phyloP scores from a whole-genome alignment of 768 basidiomycete genomes.

The Sporobolomyces pararoseus region DNA sequence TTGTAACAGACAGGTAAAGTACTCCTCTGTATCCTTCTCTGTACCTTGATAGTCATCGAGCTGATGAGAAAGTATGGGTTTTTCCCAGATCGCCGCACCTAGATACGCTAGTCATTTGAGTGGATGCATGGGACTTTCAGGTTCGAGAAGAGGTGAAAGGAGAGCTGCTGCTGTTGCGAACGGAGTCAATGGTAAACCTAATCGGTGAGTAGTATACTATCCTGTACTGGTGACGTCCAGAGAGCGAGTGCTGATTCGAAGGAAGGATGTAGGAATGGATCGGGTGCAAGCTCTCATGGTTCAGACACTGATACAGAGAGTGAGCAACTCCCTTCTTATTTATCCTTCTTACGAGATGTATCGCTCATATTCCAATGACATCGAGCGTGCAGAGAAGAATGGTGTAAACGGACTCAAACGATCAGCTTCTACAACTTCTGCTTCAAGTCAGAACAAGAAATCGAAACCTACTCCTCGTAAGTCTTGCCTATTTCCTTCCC shows the following conservation, averaged over 20 bases:
- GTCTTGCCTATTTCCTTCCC: too few relatives aligned
- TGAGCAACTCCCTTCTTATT: neutral
- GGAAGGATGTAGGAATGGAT: neutral
- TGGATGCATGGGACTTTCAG: conserved; percentile 32
- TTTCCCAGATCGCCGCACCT: conserved; percentile 31
- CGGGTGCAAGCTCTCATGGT: conserved; percentile 16
- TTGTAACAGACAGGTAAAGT: conserved; percentile 7
- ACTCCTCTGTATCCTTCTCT: neutral
- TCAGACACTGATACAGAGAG: conserved; percentile 27
- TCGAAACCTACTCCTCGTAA: conserved; percentile 18
- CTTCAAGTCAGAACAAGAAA: conserved; percentile 27
- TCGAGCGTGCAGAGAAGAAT: conserved; percentile 15
- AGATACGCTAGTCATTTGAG: conserved; percentile 37
- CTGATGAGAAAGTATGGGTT: neutral
- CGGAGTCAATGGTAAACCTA: neutral
- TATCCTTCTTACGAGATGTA: neutral
- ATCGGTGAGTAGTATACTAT: neutral
- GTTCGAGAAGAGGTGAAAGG: conserved; percentile 23
- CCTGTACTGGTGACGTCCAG: too few relatives aligned
- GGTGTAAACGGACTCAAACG: conserved; percentile 29
- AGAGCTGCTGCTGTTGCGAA: conserved; percentile 9
- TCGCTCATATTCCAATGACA: too few relatives aligned
- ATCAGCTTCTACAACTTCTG: neutral
- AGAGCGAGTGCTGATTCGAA: neutral
- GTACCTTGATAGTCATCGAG: neutral